phyloP scores from a whole-genome alignment of 371 early-diverging fungal genomes.

The Apophysomyces ossiformis region DNA sequence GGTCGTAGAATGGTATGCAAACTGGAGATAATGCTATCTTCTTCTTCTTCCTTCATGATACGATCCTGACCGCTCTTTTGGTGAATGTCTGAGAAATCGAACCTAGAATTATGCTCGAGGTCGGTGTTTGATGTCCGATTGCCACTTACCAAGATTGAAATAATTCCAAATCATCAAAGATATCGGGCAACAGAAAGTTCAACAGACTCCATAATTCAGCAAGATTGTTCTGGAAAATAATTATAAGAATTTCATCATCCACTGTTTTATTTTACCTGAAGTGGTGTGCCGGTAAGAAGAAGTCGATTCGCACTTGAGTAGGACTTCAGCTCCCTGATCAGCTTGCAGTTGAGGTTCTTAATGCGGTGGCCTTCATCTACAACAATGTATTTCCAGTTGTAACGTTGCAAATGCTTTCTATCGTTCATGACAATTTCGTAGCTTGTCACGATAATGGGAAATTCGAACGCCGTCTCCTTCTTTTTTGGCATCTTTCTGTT shows the following conservation, averaged over 20 bases:
- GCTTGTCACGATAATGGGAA: conserved; percentile 88
- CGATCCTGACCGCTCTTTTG: conserved; percentile 70
- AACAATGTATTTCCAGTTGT: conserved; percentile 89
- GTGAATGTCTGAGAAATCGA: conserved; percentile 80
- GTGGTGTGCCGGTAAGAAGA: conserved; percentile 91
- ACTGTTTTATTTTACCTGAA: conserved; percentile 59
- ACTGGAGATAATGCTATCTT: conserved; percentile 76
- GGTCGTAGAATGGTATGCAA: conserved; percentile 92
- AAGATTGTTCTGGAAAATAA: conserved; percentile 75
- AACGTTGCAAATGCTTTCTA: conserved; percentile 67
- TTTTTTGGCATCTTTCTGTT: conserved; percentile 68
- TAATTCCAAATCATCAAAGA: conserved; percentile 85
- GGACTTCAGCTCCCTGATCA: conserved; percentile 84
- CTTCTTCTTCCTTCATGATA: conserved; percentile 74
- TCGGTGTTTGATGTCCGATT: background rate
- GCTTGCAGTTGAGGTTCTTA: conserved; percentile 91
- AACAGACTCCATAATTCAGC: conserved; percentile 94
- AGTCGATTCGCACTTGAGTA: conserved; percentile 87
- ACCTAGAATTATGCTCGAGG: conserved; percentile 39
- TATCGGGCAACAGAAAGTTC: conserved; percentile 91
- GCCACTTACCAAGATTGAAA: conserved; percentile 75
- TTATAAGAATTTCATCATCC: background rate
- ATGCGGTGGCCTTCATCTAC: conserved; percentile 97
- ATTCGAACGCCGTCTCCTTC: conserved; percentile 50
- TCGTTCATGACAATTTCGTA: conserved; percentile 94